phyloP scores from a whole-genome alignment of 2,329 filamentous ascomycete species.

The Ascochyta viciae-villosae region DNA sequence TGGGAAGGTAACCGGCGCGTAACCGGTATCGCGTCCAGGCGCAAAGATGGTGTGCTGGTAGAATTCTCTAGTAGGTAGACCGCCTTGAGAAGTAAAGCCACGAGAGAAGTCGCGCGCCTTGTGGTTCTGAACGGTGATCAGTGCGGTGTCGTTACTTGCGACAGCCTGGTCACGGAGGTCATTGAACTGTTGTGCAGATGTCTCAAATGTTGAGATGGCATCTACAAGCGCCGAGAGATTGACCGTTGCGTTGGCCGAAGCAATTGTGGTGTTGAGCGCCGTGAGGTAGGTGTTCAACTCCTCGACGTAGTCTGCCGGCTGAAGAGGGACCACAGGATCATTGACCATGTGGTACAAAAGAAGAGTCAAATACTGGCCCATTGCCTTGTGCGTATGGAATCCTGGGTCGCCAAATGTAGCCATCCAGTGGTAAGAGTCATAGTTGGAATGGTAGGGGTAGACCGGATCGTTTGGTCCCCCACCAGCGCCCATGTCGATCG shows the following conservation, averaged over 20 bases:
- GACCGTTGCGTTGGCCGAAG: constrained; percentile 37
- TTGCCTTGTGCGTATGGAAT: constrained; percentile 58
- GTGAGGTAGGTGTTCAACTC: constrained; percentile 48
- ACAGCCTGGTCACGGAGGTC: constrained; percentile 41
- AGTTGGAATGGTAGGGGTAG: constrained; percentile 58
- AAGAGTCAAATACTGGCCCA: constrained; percentile 56
- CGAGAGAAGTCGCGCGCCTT: constrained; percentile 56
- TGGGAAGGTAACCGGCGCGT: constrained; percentile 49
- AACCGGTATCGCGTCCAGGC: constrained; percentile 53
- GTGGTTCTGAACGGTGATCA: constrained; percentile 51
- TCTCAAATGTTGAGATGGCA: constrained; percentile 49
- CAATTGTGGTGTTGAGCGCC: constrained; percentile 42
- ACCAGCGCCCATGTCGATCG: constrained; percentile 53
- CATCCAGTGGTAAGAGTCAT: constrained; percentile 62
- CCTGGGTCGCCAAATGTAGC: constrained; percentile 58
- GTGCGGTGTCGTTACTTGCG: constrained; percentile 31
- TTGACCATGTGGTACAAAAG: constrained; percentile 52
- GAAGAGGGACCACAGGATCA: constrained; percentile 50
- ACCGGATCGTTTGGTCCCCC: constrained; percentile 50
- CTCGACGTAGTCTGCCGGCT: constrained; percentile 49
- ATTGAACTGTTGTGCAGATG: constrained; percentile 36
- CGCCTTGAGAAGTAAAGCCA: constrained; percentile 56
- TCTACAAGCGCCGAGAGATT: constrained; percentile 40
- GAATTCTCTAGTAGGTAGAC: constrained; percentile 54
- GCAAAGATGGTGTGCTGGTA: constrained; percentile 57